Evolutionary conservation across 257 asterid species (phyloP).

Genomic region (Anisodus acutangulus): DNA sequence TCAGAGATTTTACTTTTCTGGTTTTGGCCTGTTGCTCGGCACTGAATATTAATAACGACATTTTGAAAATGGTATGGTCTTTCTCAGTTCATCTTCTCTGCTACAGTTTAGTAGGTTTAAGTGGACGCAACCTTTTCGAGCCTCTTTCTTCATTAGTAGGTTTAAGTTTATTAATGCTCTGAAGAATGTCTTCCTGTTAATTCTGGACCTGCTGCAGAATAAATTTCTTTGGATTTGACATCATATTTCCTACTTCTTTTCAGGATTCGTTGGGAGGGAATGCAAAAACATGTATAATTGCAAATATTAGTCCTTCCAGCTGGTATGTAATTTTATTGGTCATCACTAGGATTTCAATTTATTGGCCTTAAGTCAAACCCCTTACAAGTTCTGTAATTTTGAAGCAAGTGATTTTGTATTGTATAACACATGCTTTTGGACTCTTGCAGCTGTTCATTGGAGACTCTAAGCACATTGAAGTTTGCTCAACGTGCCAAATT

Average conservation of each 20-base stretch:
- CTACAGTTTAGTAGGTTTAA: not conserved
- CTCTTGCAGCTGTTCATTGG: conserved; percentile 71
- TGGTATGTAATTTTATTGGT: conserved; percentile 39
- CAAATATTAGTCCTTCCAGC: conserved; percentile 90
- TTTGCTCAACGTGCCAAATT: conserved; percentile 91
- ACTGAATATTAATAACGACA: not conserved
- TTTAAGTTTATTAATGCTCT: not conserved
- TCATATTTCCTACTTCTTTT: conserved; percentile 26
- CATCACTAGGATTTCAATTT: not conserved
- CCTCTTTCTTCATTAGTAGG: not conserved
- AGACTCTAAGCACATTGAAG: conserved; percentile 87
- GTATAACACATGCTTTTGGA: conserved; percentile 24
- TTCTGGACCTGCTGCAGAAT: conserved; percentile 11
- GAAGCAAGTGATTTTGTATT: conserved; percentile 20
- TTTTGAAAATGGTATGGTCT: not conserved
- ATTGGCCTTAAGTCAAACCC: not conserved
- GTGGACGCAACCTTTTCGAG: not conserved
- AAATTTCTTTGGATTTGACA: not conserved
- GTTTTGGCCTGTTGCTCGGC: conserved; percentile 25
- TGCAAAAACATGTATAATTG: conserved; percentile 93
- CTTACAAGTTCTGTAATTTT: not conserved
- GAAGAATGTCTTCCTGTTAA: not conserved
- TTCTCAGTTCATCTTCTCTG: not conserved
- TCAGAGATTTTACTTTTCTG: not conserved
- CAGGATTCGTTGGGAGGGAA: conserved; percentile 99